Percentiles rank a stretch among this genome's conserved stretches.
Evolutionary conservation across 345 rosid species (phyloP).

Genomic region (Rhizophora mangle): DNA sequence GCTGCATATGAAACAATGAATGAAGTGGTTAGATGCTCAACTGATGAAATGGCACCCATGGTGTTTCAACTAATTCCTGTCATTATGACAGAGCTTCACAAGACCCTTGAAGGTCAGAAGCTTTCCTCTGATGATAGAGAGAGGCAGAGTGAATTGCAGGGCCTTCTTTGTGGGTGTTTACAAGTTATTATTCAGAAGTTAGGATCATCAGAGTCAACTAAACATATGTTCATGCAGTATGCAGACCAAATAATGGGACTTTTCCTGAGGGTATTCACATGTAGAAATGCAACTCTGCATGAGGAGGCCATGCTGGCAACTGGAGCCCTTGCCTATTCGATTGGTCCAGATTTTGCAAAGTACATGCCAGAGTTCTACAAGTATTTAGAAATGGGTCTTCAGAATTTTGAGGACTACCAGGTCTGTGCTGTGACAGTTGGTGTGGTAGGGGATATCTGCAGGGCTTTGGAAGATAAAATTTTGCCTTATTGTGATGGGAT

Average conservation of each 20-base stretch:
- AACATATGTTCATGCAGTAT: background rate
- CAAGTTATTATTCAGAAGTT: conserved; percentile 1
- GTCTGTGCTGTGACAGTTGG: conserved; percentile 6
- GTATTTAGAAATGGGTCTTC: conserved; percentile 7
- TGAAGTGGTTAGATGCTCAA: conserved; percentile 2
- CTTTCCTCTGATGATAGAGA: background rate
- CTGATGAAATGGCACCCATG: background rate
- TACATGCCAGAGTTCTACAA: conserved; percentile 6
- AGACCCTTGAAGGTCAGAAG: background rate
- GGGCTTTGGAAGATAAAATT: conserved; percentile 5
- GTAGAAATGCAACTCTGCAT: background rate
- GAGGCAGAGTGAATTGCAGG: conserved; percentile 5
- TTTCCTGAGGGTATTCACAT: background rate
- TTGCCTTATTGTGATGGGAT: conserved; percentile 11
- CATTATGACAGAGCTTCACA: conserved; percentile 5
- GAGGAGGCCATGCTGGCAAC: conserved; percentile 3
- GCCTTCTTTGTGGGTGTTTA: conserved; percentile 4
- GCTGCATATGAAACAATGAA: conserved; percentile 3
- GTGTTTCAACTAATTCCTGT: background rate
- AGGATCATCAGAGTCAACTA: background rate
- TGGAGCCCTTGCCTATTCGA: conserved; percentile 3
- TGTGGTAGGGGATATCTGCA: conserved; percentile 3
- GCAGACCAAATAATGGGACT: conserved; percentile 5
- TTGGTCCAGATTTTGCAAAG: conserved; percentile 1
- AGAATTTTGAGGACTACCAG: conserved; percentile 5